phyloP scores from a whole-genome alignment of 1,139 yeast genomes.

The Geotrichum carabidarum region DNA sequence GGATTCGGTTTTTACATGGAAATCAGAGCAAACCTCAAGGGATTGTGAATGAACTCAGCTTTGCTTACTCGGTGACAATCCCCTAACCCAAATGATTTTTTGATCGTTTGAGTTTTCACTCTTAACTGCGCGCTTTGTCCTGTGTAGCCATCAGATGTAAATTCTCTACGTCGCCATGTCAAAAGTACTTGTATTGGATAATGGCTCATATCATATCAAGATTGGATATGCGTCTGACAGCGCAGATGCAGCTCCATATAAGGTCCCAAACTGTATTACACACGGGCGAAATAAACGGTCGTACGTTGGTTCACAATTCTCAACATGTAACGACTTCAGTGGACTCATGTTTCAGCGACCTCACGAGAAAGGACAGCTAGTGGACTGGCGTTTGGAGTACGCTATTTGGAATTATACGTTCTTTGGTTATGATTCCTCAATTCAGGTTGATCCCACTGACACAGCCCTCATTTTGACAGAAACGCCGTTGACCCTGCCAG shows the following conservation, averaged over 20 bases:
- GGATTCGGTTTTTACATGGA: background rate
- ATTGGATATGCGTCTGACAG: conserved; percentile 51
- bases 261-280: conserved; percentile 64
- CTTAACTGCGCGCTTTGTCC: too few relatives aligned
- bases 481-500: conserved; percentile 77
- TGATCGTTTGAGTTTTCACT: too few relatives aligned
- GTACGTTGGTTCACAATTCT: conserved; percentile 67
- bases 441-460: conserved; percentile 43
- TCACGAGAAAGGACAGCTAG: conserved; percentile 74
- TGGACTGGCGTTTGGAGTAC: conserved; percentile 88
- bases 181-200: conserved; percentile 56
- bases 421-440: conserved; percentile 39
- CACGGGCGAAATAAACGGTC: conserved; percentile 67
- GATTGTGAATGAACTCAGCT: too few relatives aligned
- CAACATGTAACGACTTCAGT: conserved; percentile 64
- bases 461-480: conserved; percentile 62
- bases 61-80: too few relatives aligned
- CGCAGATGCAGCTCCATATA: conserved; percentile 40
- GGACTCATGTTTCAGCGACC: conserved; percentile 77
- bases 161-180: conserved; percentile 9
- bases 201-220: conserved; percentile 82
- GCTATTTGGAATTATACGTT: conserved; percentile 88
- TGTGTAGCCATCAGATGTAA: too few relatives aligned
- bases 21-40: background rate
- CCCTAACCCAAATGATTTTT: too few relatives aligned